phyloP scores from a whole-genome alignment of 1,284 basidiomycete species.

The Chalciporus sp. region DNA sequence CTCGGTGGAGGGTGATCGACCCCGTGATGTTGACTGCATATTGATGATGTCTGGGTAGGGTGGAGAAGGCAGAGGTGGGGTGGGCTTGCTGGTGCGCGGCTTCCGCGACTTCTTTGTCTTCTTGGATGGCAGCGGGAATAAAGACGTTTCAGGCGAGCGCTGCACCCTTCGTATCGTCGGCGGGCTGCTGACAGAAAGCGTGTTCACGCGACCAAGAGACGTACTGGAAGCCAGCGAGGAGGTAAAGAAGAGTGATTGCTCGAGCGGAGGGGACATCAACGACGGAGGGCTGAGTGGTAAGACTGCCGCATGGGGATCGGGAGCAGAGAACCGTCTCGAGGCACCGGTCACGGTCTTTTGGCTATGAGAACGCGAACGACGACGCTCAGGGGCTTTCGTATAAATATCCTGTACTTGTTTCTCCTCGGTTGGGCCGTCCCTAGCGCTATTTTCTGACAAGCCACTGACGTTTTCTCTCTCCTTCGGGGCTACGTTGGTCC shows the following conservation, averaged over 20 bases:
- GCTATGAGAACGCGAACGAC: slow-evolving; percentile 2
- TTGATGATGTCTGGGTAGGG: slow-evolving; percentile 16
- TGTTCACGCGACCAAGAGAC: slow-evolving; percentile 18
- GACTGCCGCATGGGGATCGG: slow-evolving; percentile 25
- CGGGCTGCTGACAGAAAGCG: background rate
- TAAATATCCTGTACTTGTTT: slow-evolving; percentile 15
- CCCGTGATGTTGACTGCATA: background rate
- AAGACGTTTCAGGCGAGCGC: slow-evolving; percentile 14
- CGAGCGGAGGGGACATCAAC: slow-evolving; percentile 35
- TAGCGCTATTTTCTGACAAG: background rate
- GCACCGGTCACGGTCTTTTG: background rate
- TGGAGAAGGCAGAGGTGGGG: slow-evolving; percentile 25
- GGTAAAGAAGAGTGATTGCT: slow-evolving; percentile 32
- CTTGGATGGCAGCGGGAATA: slow-evolving; percentile 25
- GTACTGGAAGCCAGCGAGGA: slow-evolving; percentile 19
- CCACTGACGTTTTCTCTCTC: background rate
- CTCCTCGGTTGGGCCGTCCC: background rate
- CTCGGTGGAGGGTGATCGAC: background rate
- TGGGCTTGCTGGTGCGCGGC: slow-evolving; percentile 1
- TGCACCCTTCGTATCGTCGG: background rate
- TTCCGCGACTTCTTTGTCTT: slow-evolving; percentile 5
- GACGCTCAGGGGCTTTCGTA: slow-evolving; percentile 19
- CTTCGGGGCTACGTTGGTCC: background rate
- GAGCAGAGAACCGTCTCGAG: slow-evolving; percentile 13
- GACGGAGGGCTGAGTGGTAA: slow-evolving; percentile 31